Evolutionary conservation across 306 rosid species (phyloP).

Genomic region (Pachyrhizus erosus): DNA sequence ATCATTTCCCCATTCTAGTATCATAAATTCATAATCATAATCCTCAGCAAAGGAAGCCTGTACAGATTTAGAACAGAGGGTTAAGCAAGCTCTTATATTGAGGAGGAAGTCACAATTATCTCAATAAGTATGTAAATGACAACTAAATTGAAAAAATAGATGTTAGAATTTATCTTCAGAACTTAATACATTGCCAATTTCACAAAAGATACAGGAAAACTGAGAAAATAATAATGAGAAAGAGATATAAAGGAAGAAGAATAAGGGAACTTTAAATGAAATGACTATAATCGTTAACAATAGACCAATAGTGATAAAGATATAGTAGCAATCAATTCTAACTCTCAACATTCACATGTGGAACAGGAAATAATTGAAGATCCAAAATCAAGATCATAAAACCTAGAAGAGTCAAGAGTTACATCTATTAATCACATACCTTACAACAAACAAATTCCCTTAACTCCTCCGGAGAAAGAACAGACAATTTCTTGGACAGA

Average conservation of each 20-base stretch:
- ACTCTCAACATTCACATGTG: neutral
- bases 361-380: constrained; percentile 12
- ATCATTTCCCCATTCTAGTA: constrained; percentile 15
- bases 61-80: neutral
- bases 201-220: constrained; percentile 18
- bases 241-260: constrained; percentile 4
- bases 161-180: neutral
- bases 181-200: constrained; percentile 10
- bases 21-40: constrained; percentile 5
- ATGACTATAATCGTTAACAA: neutral
- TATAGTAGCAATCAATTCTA: constrained; percentile 22
- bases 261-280: neutral
- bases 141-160: neutral
- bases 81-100: constrained; percentile 20
- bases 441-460: constrained; percentile 88
- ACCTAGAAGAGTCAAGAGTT: neutral
- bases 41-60: constrained; percentile 3
- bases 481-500: constrained; percentile 87
- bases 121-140: constrained; percentile 6
- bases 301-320: constrained; percentile 9
- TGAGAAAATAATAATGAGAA: neutral
- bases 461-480: constrained; percentile 76
- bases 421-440: constrained; percentile 56
- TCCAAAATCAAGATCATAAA: constrained; percentile 25
- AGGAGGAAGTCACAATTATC: constrained; percentile 25